Evolutionary conservation across 75 land plant species (phyloP).

Genomic region (Selaginella tamariscina): DNA sequence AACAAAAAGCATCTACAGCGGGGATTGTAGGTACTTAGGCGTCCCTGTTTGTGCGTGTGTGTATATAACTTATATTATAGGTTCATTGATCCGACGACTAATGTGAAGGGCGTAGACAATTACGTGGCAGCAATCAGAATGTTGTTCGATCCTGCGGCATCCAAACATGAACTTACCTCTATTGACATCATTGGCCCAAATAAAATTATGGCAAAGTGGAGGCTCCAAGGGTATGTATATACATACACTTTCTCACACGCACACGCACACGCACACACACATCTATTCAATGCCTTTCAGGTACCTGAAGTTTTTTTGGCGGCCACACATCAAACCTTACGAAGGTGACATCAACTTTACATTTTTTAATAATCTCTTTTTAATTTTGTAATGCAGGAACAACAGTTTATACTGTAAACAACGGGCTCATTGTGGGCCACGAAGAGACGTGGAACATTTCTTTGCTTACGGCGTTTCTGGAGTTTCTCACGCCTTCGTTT

Average conservation of each 20-base stretch:
- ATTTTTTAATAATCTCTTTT: background rate
- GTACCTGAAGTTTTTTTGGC: slow-evolving; percentile 37
- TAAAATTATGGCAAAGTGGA: slow-evolving; percentile 34
- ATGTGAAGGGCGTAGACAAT: slow-evolving; percentile 27
- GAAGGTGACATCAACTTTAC: slow-evolving; percentile 20
- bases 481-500: slow-evolving; percentile 30
- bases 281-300: slow-evolving; percentile 15
- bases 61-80: slow-evolving; percentile 11
- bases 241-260: background rate
- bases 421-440: slow-evolving; percentile 30
- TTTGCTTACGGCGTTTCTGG: slow-evolving; percentile 26
- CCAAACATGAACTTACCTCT: slow-evolving; percentile 27
- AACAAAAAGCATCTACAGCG: slow-evolving; percentile 26
- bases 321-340: slow-evolving; percentile 34
- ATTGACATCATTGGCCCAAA: slow-evolving; percentile 26
- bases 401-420: slow-evolving; percentile 24
- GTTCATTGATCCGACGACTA: slow-evolving; percentile 35
- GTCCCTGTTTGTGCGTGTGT: background rate
- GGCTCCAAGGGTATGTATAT: slow-evolving; percentile 30
- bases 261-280: background rate
- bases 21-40: slow-evolving; percentile 29
- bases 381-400: slow-evolving; percentile 20
- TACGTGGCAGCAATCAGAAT: slow-evolving; percentile 32
- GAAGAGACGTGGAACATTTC: slow-evolving; percentile 38
- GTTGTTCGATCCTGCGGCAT: slow-evolving; percentile 30